Evolutionary conservation across 129 eudicot species (phyloP).

Genomic region (Flaveria trinervia): DNA sequence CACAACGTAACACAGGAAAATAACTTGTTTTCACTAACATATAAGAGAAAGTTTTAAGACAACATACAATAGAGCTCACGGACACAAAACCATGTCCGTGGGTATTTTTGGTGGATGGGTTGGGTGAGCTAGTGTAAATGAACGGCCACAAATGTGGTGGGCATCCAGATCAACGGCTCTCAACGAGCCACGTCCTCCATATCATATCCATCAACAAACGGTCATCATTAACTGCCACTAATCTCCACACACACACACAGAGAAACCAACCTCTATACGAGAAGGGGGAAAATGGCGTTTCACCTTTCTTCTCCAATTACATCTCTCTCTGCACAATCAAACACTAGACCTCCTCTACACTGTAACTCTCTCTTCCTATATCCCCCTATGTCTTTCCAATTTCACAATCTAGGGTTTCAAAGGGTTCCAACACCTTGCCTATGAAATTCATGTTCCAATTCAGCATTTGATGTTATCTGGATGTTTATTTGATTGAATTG

Average conservation of each 20-base stretch:
- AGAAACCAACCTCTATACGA: no score
- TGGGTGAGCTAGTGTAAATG: no score
- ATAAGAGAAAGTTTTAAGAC: no score
- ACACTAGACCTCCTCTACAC: constrained; percentile 18
- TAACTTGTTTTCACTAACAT: no score
- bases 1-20: no score
- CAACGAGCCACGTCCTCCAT: constrained; percentile 17
- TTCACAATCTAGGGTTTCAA: constrained; percentile 9
- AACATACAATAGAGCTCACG: no score
- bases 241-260: neutral
- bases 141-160: no score
- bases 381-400: neutral
- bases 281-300: constrained; percentile 46
- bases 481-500: neutral
- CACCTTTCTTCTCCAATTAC: constrained; percentile 44
- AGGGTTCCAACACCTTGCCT: neutral
- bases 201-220: constrained; percentile 27
- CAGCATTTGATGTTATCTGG: neutral
- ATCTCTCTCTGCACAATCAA: constrained; percentile 26
- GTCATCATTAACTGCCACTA: constrained; percentile 15
- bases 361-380: constrained; percentile 26
- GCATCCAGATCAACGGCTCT: constrained; percentile 9
- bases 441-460: neutral
- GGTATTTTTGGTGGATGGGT: no score
- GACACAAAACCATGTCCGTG: no score